phyloP scores from a whole-genome alignment of 116 monocot genomes.

The Iris pallida region DNA sequence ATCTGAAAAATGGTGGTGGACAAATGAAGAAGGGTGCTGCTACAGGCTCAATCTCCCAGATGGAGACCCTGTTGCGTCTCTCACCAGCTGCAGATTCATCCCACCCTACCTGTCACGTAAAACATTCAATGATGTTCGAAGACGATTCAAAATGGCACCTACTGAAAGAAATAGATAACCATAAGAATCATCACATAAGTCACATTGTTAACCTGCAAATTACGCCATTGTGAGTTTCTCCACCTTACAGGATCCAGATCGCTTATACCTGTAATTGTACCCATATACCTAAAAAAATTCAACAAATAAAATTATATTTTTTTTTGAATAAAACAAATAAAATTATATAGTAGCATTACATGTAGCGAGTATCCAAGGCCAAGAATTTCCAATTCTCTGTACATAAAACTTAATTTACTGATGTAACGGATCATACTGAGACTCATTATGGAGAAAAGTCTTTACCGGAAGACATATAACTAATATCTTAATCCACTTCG shows the following conservation, averaged over 20 bases:
- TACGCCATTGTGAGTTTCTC: constrained; percentile 87
- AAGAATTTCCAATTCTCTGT: too few species aligned
- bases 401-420: too few species aligned
- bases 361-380: too few species aligned
- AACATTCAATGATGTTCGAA: neutral
- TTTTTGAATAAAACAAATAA: neutral
- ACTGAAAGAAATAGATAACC: neutral
- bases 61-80: constrained; percentile 75
- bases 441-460: too few species aligned
- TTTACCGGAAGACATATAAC: neutral
- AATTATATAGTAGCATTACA: neutral
- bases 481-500: neutral
- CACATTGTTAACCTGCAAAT: constrained; percentile 57
- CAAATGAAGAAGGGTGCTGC: constrained; percentile 84
- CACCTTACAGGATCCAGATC: constrained; percentile 83
- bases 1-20: constrained; percentile 77
- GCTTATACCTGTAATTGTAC: constrained; percentile 78
- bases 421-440: too few species aligned
- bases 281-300: constrained; percentile 66
- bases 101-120: constrained; percentile 71
- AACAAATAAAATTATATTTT: neutral
- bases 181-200: neutral
- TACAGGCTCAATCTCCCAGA: constrained; percentile 96
- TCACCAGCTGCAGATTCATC: constrained; percentile 88
- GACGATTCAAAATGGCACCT: neutral